Conservation (phyloP, 73 alveolate species). For the Blepharisma japonicum region DNA sequence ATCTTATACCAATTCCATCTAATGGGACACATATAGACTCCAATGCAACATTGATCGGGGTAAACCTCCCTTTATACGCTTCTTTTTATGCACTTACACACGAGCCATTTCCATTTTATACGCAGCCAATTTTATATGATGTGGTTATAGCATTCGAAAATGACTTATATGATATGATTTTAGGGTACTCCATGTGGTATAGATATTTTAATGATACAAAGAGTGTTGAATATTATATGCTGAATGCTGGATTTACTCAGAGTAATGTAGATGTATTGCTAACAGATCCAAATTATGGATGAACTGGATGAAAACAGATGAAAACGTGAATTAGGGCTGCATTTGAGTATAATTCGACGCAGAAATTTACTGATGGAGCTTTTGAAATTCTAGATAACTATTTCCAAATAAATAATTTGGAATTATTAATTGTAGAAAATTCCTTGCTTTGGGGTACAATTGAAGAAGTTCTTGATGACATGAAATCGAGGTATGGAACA, state of each 20-base stretch:
- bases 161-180: slow-evolving; percentile 14
- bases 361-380: neutral
- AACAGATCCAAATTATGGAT: no score
- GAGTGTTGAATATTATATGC: no score
- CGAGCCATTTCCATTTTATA: slow-evolving; percentile 10
- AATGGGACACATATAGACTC: neutral
- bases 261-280: no score
- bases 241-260: no score
- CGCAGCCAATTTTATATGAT: neutral
- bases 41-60: neutral
- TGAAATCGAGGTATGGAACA: neutral
- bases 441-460: neutral
- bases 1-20: neutral
- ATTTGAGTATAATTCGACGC: no score
- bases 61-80: neutral
- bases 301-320: no score
- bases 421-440: neutral
- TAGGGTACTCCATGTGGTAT: neutral
- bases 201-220: neutral
- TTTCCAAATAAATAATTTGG: neutral
- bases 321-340: no score
- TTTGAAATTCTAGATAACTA: neutral
- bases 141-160: slow-evolving; percentile 6
- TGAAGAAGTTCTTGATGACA: neutral
- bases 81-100: slow-evolving; percentile 1